Evolutionary conservation across 148 eudicot species (phyloP).

Genomic region (Gaultheria prostrata): DNA sequence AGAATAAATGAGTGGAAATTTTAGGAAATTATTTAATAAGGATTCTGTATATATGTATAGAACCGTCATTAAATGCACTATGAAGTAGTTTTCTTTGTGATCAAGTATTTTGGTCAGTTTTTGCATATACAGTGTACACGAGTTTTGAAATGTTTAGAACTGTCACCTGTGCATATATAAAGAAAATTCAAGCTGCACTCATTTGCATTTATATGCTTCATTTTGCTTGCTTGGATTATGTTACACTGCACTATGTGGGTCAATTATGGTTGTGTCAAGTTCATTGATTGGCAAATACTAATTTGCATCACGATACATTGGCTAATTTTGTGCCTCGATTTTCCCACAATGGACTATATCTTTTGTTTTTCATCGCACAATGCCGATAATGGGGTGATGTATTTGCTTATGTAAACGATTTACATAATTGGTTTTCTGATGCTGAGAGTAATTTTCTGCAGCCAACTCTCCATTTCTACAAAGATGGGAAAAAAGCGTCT

Average conservation of each 20-base stretch:
- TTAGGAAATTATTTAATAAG: neutral
- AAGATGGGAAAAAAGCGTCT: slow-evolving; percentile 53
- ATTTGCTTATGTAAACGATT: neutral
- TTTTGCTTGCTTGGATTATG: too few relatives aligned
- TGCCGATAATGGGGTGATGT: neutral
- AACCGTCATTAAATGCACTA: neutral
- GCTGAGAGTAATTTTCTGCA: slow-evolving; percentile 24
- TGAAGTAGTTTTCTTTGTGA: neutral
- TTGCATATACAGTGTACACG: neutral
- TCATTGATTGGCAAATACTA: neutral
- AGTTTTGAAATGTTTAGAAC: neutral
- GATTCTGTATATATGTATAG: neutral
- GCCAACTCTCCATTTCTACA: slow-evolving; percentile 66
- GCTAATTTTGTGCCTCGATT: neutral
- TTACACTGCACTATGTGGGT: neutral
- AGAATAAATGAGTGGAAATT: neutral
- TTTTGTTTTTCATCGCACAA: neutral
- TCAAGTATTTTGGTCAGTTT: neutral
- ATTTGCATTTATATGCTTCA: neutral
- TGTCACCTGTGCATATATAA: neutral
- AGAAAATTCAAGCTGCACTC: neutral
- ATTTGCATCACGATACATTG: neutral
- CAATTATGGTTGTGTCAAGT: neutral
- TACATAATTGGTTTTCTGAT: neutral
- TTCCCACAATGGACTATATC: neutral